phyloP scores from a whole-genome alignment of 176 grass and related monocot species.

The Rhynchospora tenuis region DNA sequence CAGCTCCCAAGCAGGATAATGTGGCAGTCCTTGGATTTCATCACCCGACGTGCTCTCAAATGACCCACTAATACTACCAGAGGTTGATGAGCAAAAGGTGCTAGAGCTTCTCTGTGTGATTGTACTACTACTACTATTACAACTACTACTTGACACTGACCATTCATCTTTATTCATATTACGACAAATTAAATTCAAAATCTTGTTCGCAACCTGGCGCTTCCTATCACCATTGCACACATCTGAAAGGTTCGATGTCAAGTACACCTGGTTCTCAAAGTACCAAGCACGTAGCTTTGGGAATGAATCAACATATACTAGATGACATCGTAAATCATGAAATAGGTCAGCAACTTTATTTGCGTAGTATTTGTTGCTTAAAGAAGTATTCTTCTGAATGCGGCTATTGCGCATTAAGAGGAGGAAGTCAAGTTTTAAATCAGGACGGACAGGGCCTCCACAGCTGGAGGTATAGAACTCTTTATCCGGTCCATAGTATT shows the following conservation, averaged over 20 bases:
- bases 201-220: constrained; percentile 76
- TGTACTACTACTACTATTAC: background rate
- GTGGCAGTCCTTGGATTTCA: constrained; percentile 13
- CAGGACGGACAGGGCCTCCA: constrained; percentile 48
- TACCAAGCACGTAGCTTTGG: constrained; percentile 89
- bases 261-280: constrained; percentile 77
- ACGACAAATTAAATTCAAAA: constrained; percentile 74
- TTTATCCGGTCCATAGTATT: background rate
- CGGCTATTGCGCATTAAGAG: constrained; percentile 64
- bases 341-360: constrained; percentile 22
- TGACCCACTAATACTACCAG: constrained; percentile 31
- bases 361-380: constrained; percentile 17
- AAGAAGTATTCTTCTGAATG: constrained; percentile 36
- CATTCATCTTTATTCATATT: constrained; percentile 54
- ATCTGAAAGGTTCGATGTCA: constrained; percentile 79
- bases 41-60: constrained; percentile 39
- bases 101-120: background rate
- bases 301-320: constrained; percentile 76
- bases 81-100: background rate
- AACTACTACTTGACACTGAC: background rate
- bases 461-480: background rate
- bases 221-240: constrained; percentile 49
- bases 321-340: constrained; percentile 33
- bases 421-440: constrained; percentile 74
- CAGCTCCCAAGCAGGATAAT: constrained; percentile 21